A percentile compares a stretch with the other conserved stretches of the same genome.
Conservation (phyloP, 176 grass and related monocot species). For the Musa itinerans region DNA sequence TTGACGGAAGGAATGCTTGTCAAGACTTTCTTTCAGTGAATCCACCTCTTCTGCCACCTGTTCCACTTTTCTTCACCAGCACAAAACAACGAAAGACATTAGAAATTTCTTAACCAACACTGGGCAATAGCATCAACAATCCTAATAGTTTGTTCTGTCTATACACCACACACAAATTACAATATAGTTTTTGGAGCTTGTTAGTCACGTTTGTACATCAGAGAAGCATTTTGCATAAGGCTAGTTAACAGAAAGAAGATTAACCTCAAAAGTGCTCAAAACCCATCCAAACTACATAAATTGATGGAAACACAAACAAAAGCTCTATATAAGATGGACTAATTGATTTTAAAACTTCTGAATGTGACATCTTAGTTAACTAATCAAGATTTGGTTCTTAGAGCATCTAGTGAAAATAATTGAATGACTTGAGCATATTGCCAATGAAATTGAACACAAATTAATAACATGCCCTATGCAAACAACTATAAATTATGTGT, state of each 20-base stretch:
- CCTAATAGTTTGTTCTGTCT: neutral
- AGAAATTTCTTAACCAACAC: neutral
- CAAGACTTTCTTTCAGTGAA: constrained; percentile 68
- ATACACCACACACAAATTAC: neutral
- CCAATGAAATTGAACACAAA: no score
- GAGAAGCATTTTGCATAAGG: neutral
- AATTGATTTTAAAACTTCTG: no score
- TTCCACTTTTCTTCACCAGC: constrained; percentile 78
- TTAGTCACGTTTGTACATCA: neutral
- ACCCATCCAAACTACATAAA: neutral
- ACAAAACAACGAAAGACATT: neutral
- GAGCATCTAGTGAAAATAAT: no score
- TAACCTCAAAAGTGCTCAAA: neutral
- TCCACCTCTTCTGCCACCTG: constrained; percentile 73
- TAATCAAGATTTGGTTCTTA: no score
- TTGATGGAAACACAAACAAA: neutral
- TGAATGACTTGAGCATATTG: no score
- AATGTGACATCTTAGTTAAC: no score
- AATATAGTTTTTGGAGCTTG: neutral
- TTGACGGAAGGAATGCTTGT: constrained; percentile 61
- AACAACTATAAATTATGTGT: no score
- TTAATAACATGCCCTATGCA: no score
- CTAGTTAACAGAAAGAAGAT: neutral
- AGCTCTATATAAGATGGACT: neutral
- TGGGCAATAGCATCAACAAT: neutral